Conservation (phyloP, 495 filamentous ascomycete species). For the Talaromyces thailandensis region DNA sequence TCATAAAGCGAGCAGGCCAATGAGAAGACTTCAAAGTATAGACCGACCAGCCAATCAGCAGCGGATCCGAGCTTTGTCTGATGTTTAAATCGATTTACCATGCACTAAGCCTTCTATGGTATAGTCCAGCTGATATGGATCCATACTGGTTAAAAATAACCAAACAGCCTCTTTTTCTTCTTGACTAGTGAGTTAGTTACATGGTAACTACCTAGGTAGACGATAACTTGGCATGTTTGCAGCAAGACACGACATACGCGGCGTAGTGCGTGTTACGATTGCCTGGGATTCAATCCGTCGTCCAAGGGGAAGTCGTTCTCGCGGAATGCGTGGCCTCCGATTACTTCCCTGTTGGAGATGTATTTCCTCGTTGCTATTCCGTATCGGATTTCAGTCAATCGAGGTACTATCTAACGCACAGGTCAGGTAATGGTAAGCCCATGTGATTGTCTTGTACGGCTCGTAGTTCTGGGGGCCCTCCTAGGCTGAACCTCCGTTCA, state of each 20-base stretch:
- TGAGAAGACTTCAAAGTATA: background rate
- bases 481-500: background rate
- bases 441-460: background rate
- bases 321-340: background rate
- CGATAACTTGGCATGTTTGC: background rate
- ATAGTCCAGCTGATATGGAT: background rate
- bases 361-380: background rate
- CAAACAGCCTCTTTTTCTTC: background rate
- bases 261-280: background rate
- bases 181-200: no score
- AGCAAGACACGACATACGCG: background rate
- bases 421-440: background rate
- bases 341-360: background rate
- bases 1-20: slow-evolving; percentile 1
- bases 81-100: background rate
- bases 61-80: background rate
- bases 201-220: no score
- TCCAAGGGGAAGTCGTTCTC: background rate
- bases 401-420: background rate
- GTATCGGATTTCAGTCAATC: background rate
- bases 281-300: background rate
- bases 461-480: background rate
- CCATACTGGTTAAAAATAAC: slow-evolving; percentile 1
- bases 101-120: background rate
- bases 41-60: background rate